phyloP scores from a whole-genome alignment of 176 grass and related monocot genomes.

The Rhipidocladum racemiflorum region DNA sequence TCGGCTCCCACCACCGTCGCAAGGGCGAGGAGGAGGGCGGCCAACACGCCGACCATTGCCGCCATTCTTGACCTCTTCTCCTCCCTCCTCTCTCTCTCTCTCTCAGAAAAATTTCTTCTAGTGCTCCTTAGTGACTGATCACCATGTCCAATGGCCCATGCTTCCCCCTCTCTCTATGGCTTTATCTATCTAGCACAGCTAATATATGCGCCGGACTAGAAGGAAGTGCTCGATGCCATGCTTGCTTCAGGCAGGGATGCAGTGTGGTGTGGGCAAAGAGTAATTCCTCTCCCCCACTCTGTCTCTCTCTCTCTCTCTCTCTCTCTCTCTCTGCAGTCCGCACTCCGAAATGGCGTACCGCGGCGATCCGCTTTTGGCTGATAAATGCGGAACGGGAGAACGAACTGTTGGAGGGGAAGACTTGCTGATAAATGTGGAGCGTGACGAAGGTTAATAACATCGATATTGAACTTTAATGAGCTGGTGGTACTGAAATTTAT shows the following conservation, averaged over 20 bases:
- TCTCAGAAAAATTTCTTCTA: not conserved
- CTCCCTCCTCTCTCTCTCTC: not conserved
- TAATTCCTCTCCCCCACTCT: constrained; percentile 9
- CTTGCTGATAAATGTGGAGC: not conserved
- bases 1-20: constrained; percentile 17
- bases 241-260: constrained; percentile 42
- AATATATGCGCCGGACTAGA: not conserved
- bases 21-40: constrained; percentile 28
- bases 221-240: constrained; percentile 28
- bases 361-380: not conserved
- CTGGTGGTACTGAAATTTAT: no score
- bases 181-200: constrained; percentile 15
- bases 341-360: constrained; percentile 10
- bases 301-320: not conserved
- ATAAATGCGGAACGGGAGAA: constrained; percentile 31
- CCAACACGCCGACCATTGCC: not conserved
- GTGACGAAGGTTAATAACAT: no score
- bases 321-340: not conserved
- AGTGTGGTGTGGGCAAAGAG: constrained; percentile 55
- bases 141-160: constrained; percentile 7
- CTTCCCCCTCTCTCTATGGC: not conserved
- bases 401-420: no score
- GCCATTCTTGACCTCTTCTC: not conserved
- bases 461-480: no score
- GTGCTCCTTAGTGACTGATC: constrained; percentile 17